These are phyloP conservation scores for Pyrenula massariospora DNA, from an alignment of 495 filamentous ascomycete genomes.

Conservation along the genomic window DNA sequence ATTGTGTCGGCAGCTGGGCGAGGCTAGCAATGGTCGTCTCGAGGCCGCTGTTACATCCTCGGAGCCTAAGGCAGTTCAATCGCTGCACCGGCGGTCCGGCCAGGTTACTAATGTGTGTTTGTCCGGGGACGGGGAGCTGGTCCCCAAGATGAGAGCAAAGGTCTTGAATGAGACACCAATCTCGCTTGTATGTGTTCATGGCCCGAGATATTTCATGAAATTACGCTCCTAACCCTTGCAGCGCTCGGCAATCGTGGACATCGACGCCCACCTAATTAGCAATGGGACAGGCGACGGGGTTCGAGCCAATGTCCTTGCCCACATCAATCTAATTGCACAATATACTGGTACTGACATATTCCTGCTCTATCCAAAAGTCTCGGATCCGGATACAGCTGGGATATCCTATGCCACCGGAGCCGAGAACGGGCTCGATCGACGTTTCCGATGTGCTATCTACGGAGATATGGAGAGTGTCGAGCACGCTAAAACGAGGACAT, in stretches of 20 bases:
- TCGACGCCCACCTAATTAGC: conserved; percentile 79
- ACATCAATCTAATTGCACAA: conserved; percentile 68
- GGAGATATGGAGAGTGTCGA: conserved; percentile 92
- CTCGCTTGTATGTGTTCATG: conserved; percentile 70
- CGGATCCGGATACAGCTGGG: conserved; percentile 38
- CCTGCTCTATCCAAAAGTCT: conserved; percentile 67
- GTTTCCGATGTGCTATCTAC: conserved; percentile 84
- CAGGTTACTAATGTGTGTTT: conserved; percentile 85
- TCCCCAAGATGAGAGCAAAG: conserved; percentile 71
- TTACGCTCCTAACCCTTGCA: conserved; percentile 26
- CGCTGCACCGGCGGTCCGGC: conserved; percentile 53
- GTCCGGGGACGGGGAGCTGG: conserved; percentile 69
- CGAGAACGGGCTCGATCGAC: conserved; percentile 60
- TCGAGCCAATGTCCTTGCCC: conserved; percentile 61
- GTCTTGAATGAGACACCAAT: conserved; percentile 81
- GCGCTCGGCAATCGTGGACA: conserved; percentile 85
- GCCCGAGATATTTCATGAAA: no score
- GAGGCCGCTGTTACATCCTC: conserved; percentile 74
- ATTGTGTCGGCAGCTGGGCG: conserved; percentile 68
- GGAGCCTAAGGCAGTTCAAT: conserved; percentile 64
- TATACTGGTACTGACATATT: conserved; percentile 96
- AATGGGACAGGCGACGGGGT: conserved; percentile 54
- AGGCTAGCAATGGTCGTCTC: conserved; percentile 52
- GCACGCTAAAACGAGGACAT: conserved; percentile 88
- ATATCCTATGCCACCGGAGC: conserved; percentile 51